These are phyloP conservation scores for Phaffia tasmanica DNA, from an alignment of 768 basidiomycete species.

Conservation along the genomic window DNA sequence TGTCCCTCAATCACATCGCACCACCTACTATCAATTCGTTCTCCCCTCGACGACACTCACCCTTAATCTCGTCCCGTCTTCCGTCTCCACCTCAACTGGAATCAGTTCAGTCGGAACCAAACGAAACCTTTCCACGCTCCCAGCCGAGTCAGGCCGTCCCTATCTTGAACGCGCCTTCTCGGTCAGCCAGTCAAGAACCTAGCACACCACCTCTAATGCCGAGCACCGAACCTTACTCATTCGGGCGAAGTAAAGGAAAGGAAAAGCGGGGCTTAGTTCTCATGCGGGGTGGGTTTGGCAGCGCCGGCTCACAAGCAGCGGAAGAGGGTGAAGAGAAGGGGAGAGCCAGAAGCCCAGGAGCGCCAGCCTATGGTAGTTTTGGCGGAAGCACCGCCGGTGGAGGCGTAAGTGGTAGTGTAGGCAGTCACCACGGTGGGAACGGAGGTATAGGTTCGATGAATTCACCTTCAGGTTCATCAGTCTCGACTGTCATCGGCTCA, in stretches of 20 bases:
- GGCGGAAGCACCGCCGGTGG: background rate
- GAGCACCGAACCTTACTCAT: background rate
- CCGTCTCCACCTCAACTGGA: background rate
- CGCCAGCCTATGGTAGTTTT: background rate
- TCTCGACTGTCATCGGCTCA: too few species aligned
- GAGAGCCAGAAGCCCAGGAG: too few species aligned
- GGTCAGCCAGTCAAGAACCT: background rate
- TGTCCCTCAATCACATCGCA: background rate
- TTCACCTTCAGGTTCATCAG: slow-evolving; percentile 2
- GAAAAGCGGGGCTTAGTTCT: slow-evolving; percentile 6
- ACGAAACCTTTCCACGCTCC: background rate
- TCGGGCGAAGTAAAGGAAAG: background rate
- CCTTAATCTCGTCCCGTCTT: background rate
- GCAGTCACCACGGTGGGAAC: background rate
- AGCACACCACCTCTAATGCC: background rate
- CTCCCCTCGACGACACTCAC: slow-evolving; percentile 12
- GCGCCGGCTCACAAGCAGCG: background rate
- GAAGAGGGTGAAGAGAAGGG: too few species aligned
- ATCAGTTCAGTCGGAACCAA: background rate
- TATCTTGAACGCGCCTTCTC: background rate
- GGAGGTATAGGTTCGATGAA: background rate
- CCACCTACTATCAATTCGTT: slow-evolving; percentile 1
- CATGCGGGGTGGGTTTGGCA: slow-evolving; percentile 13
- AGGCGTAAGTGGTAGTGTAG: background rate
- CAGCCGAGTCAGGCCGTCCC: background rate